Base-by-base conservation (phyloP, 306 rosid genomes). In the Acacia confusa region DNA sequence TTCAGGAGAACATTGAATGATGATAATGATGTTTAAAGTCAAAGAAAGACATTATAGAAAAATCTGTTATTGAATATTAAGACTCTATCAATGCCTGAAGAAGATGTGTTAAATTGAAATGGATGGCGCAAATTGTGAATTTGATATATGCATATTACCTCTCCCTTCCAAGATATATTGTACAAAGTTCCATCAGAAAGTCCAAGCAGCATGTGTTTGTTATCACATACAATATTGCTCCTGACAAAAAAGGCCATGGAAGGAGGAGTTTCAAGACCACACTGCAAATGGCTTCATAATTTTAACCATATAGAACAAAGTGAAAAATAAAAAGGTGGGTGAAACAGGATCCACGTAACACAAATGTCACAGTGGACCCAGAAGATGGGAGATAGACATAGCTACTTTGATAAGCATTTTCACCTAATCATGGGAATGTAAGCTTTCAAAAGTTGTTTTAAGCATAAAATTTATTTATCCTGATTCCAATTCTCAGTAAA, bases 111-210 rank as follows among this genome's bases (percentile, higher is more conserved):
- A 27, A 71, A 80, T 45, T 72, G 22, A 80, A 84, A 50, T 74
- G 79, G 17, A 84, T 43, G 61, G 75, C 19, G 53, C 53, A 81
- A 70, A 78, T 53, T 81, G 64, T 25, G 22, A 75, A 60, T 60
- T 60, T 19, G 60, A 78, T 70, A 70, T 65, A 78, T 78, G 52
- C 74, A 69, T 64, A 81, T 84, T 95, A 95, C 99, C 98, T 93
- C 98, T 72, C 95, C 96, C 88, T 95, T 95, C 99, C 99, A 95
- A 48, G 99, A 93, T 79, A 95, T 87, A 78, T 92, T 89, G 84
- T 91, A 93, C 74, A 92, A 88, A 82, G 92, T 90, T 86, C 97
- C 98, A 93, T 89, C 88, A 53, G 98, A 95, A 85, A 95, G 97
- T 84, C 99, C 97, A 78, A 93, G 85, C 74, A 95, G 86, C 97